Conservation (phyloP, 495 filamentous ascomycete species). For the Podospora pseudoanserina region DNA sequence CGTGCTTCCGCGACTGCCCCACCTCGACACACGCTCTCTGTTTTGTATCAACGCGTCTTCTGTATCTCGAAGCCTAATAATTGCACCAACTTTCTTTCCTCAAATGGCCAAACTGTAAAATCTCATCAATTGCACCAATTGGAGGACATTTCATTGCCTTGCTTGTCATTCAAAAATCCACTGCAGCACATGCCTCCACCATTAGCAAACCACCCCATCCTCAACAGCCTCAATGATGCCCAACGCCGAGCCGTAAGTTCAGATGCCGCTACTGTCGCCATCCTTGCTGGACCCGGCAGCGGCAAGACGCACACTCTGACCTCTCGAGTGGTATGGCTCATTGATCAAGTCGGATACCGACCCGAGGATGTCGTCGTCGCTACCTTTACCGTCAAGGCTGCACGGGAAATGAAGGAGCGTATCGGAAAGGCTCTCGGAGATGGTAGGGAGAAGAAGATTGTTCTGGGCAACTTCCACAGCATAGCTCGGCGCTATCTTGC, state of each 20-base stretch:
- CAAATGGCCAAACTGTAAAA: neutral
- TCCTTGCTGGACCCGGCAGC: constrained; percentile 76
- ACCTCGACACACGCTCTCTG: neutral
- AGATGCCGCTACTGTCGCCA: constrained; percentile 73
- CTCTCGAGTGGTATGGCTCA: constrained; percentile 89
- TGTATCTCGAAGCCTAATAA: neutral
- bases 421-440: constrained; percentile 75
- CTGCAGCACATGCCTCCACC: constrained; percentile 10
- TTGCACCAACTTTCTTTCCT: neutral
- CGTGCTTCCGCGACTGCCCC: neutral
- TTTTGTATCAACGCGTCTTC: neutral
- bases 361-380: constrained; percentile 95
- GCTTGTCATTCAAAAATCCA: neutral
- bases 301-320: constrained; percentile 98
- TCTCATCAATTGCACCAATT: neutral
- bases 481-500: constrained; percentile 84
- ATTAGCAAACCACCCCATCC: constrained; percentile 25
- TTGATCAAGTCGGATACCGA: constrained; percentile 68
- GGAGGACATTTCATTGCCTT: neutral
- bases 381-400: constrained; percentile 97
- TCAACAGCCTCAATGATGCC: constrained; percentile 76
- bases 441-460: constrained; percentile 69
- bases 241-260: constrained; percentile 85
- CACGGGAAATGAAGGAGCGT: constrained; percentile 90
- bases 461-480: constrained; percentile 95